Base-by-base conservation (phyloP, 208 protist genomes). In the Acanthamoeba lenticulata region DNA sequence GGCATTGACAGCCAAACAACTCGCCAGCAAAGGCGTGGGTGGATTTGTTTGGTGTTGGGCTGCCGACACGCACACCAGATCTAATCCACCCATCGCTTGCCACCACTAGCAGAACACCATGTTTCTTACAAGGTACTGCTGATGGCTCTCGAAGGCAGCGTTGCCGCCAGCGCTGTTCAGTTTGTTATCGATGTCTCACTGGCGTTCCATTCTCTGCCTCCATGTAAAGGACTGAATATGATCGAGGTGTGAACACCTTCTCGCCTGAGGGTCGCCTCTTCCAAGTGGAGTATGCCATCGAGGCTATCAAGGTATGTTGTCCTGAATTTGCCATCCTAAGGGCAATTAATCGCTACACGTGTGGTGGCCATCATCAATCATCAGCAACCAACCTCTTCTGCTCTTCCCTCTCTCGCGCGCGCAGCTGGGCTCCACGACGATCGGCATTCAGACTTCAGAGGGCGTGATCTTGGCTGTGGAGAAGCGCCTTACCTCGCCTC, bases 181-280 rank as follows among this genome's bases (percentile, higher is more conserved):
- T 4, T 67, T 67, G 27, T 67, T 34, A 15, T 67, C n/a, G n/a
- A 60, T 60, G 19, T 11, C 19, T 29, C 52, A 9, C 6, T 17
- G 6, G 9, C 57, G 11, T 29, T 27, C 24, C 44, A 1, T 29
- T 45, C 42, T 47, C 44, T 74, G 24, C 34, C 42, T 38, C 27
- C 24, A n/a, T 62, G 15, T 27, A 15, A 45, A 90, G 83, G 34
- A 90, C 34, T 36, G 99, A 99, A 96, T 99, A 99, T 92, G 99
- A 99, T 95, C 97, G 99, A 44, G 99, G 99, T 91, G 99, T 99
- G 7, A 99, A 99, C 97, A 99, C 99, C 57, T 99, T 99, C 96
- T 99, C 98, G 44, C 99, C 99, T 24, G 99, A 99, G 95, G 99
- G 99, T 38, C 98, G 99, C 55, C 98, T 99, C 45, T 99, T 99